Evolutionary conservation across 2,329 filamentous ascomycete genomes (phyloP), one percentile per base, ranked within the genome.

Genomic region (Diaporthe ilicicola): DNA sequence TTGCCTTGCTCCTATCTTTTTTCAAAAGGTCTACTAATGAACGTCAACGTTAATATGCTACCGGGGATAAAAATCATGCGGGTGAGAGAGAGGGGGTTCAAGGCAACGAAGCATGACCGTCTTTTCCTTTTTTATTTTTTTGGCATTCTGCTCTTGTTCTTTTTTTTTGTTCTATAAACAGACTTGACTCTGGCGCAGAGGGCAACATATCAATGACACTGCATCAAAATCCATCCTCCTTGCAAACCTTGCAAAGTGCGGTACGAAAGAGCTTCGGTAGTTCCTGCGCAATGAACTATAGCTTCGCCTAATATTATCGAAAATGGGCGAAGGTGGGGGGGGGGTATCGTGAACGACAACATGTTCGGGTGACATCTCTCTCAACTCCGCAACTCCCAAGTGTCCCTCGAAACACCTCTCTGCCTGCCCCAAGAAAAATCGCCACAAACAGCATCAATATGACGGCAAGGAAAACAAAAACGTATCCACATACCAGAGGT

Each of bases 11-110:
- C 32, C 42, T 34, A 3, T 9, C 24, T 19, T 0, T 46, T 34
- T 48, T 1, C 17, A 4, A 34, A 34, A 62, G 19, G 56, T 22
- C 56, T 61, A 46, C 56, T 46, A 32, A 62, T 27, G 56, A 62
- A 62, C 17, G n/a, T 48, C 56, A 19, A 62, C 39, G 56, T 62
- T 62, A 34, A 62, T 46, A 22, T 48, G 39, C 17, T 27, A 46
- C 48, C 32, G 24, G 39, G 24, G 39, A 32, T 32, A 44, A 29
- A 56, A 42, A 34, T n/a, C 39, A 48, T 46, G 42, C 56, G 39
- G 32, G 32, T 34, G 32, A 5, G 32, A 34, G 15, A 7, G 7
- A 6, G 34, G 29, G 8, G 27, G 13, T 24, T 5, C 9, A 27
- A 17, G 39, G 39, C 24, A 62, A 32, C 19, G 42, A 48, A 48